A percentile compares a stretch with the other conserved stretches of the same genome.
phyloP scores from a whole-genome alignment of 2,329 filamentous ascomycete species.

The Helotiales sp. region DNA sequence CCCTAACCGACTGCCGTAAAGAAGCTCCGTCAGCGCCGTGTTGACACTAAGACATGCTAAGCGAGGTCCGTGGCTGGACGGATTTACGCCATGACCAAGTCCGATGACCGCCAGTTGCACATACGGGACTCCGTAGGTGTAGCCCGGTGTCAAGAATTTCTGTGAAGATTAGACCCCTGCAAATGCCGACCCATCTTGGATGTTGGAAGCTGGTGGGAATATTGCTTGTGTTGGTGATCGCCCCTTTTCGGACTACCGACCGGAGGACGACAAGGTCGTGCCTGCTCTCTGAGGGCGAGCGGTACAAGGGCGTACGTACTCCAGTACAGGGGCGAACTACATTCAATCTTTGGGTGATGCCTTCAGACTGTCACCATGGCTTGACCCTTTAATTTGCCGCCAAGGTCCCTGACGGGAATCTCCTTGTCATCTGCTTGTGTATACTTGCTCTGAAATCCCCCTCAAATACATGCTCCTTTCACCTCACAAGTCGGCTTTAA shows the following conservation, averaged over 20 bases:
- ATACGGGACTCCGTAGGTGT: constrained; percentile 6
- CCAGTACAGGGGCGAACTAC: too few relatives aligned
- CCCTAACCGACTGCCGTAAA: neutral
- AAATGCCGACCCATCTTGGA: neutral
- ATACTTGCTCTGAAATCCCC: constrained; percentile 38
- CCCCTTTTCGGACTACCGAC: neutral
- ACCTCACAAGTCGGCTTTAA: constrained; percentile 38
- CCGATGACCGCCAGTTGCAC: neutral
- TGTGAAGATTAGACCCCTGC: neutral
- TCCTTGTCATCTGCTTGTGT: neutral
- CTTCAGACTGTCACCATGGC: neutral
- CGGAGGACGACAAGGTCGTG: neutral
- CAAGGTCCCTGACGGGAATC: too few relatives aligned
- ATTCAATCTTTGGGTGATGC: too few relatives aligned
- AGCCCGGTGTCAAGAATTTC: neutral
- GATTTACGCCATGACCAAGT: neutral
- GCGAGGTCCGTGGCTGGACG: neutral
- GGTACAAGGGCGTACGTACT: too few relatives aligned
- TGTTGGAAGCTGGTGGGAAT: neutral
- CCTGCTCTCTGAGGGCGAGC: too few relatives aligned
- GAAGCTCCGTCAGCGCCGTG: neutral
- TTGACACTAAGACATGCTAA: neutral
- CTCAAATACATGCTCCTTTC: constrained; percentile 40
- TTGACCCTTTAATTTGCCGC: neutral
- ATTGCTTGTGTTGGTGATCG: neutral